Base-by-base conservation (phyloP, 768 basidiomycete species). In the Suillus sp. region DNA sequence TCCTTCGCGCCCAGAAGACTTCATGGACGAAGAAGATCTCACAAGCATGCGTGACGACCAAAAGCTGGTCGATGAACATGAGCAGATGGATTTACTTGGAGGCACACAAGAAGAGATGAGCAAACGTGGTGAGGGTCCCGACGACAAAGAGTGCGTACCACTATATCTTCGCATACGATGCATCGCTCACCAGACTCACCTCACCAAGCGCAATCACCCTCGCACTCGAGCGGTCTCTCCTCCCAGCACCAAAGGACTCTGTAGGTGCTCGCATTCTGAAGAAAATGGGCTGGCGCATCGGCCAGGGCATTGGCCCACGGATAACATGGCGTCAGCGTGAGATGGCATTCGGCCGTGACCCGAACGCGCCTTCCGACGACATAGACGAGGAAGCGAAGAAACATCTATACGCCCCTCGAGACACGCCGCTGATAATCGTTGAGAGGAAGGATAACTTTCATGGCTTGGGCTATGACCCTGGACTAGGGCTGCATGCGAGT, bases 11-110 rank as follows among this genome's bases (percentile, higher is more conserved):
- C 90, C 94, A 0, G 93, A 96, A 75, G 95, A 97, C 72, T 99
- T 93, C 72, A 99, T 99, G 97, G 97, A 99, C 77, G 97, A 98
- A 48, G 97, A 99, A 77, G 97, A 99, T 74, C 79, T 98, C 18
- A 87, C 91, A 51, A 93, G 93, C 65, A 75, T 91, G 64, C 85
- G 83, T 38, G 93, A 95, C 45, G 86, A 84, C 67, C 82, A 88
- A 67, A 86, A 83, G 22, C 74, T 97, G 10, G 85, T 95, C 4
- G 90, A 92, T 70, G 91, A 89, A 42, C 88, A 89, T 14, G 91
- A 96, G 40, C 84, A 91, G 67, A 90, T 89, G 83, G 86, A 90
- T 67, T 76, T 88, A 50, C 73, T 85, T 0, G 86, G 83, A n/a
- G 83, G 83, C 0, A 85, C 85, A 1, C 79, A 83, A 66, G 77